Conservation (phyloP, 78 protist genomes). For the Dictyostelium intermedium region DNA sequence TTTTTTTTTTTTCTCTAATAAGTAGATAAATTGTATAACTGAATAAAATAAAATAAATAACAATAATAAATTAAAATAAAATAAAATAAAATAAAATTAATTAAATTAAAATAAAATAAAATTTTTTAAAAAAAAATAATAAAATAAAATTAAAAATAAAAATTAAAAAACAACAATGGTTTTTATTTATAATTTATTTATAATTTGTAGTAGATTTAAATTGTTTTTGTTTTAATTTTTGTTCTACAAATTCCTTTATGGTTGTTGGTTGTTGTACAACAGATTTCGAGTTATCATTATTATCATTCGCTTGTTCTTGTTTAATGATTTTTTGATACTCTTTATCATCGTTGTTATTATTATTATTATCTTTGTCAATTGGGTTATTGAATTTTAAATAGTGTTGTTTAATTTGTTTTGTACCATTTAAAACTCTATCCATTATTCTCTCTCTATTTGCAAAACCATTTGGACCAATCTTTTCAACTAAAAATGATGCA, state of each 20-base stretch:
- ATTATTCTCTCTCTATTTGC: conserved; percentile 9
- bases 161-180: neutral
- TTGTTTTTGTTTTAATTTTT: conserved; percentile 2
- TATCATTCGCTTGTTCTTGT: neutral
- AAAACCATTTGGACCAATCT: conserved; percentile 76
- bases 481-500: conserved; percentile 71
- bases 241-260: neutral
- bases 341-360: neutral
- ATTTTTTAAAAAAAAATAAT: neutral
- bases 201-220: conserved; percentile 32
- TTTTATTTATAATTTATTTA: neutral
- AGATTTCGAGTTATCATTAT: neutral
- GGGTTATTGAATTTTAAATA: conserved; percentile 13
- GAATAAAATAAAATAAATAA: neutral
- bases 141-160: neutral
- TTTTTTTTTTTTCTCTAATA: too few species aligned
- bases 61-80: neutral
- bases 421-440: conserved; percentile 47
- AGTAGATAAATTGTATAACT: too few species aligned
- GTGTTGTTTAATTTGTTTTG: conserved; percentile 15
- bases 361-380: neutral
- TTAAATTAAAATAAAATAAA: neutral
- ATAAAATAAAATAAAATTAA: neutral
- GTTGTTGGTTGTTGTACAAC: neutral
- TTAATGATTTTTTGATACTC: neutral